Base-by-base conservation (phyloP, 352 stramenopile genomes). In the Phytophthora cactorum region DNA sequence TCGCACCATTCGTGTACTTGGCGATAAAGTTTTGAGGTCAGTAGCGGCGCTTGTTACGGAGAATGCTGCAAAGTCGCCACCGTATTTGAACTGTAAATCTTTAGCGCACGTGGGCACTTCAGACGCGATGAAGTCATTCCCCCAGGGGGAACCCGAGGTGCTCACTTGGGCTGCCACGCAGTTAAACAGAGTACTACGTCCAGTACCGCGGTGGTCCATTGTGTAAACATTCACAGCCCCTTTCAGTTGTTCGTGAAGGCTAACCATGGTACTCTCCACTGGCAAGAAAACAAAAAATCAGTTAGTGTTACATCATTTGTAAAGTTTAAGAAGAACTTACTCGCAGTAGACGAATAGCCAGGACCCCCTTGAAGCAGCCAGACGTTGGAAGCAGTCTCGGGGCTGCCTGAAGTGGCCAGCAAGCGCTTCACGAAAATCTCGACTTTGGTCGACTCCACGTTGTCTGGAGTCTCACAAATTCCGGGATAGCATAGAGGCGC, bases 131-230 rank as follows among this genome's bases (percentile, higher is more conserved):
- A 81, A 66, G 4, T 60, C 22, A 0, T 17, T 29, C 9, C 70
- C 73, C 12, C 44, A 50, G 0, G 66, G 72, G 17, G 69, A 75
- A 5, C 73, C 76, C 1, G 57, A 68, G 2, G 63, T 74, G n/a
- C 59, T 66, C 11, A 56, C 63, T 29, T 79, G 66, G 1, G 66
- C 59, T 6, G 70, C 70, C 3, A 79, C 53, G 32, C 73, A 81
- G 43, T 79, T 62, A 5, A 84, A 57, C 4, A 46, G 36, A 1
- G 46, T 72, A 32, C 76, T 81, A 15, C 76, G 70, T n/a, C 69
- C 69, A 11, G 76, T 81, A 27, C 76, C 76, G 29, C 76, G 76
- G 41, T 81, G 76, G 46, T 84, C 76, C 73, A 84, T 81, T 5
- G 73, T 84, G 55, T 84, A 84, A 3, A 84, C 50, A 34, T 79